A percentile compares a stretch with the other conserved stretches of the same genome.
phyloP scores from a whole-genome alignment of 371 early-diverging fungal species.

The Mucor plumbeus region DNA sequence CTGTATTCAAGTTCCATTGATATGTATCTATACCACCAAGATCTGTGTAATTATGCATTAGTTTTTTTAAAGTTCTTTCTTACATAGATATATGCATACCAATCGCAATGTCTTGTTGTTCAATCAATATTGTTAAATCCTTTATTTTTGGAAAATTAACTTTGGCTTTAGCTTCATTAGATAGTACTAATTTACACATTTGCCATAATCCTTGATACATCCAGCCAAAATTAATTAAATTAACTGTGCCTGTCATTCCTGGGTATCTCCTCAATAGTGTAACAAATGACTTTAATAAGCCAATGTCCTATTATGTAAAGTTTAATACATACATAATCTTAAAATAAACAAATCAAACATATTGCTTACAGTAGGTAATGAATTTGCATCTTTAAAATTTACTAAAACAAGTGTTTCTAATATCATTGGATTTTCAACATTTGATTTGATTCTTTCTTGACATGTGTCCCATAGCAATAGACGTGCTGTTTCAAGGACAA shows the following conservation, averaged over 20 bases:
- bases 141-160: conserved; percentile 41
- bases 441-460: conserved; percentile 21
- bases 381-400: conserved; percentile 45
- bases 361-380: conserved; percentile 38
- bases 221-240: conserved; percentile 53
- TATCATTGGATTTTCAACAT: conserved; percentile 26
- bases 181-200: conserved; percentile 49
- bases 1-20: conserved; percentile 29
- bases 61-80: background rate
- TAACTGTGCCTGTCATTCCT: conserved; percentile 41
- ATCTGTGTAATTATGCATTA: conserved; percentile 14
- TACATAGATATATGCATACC: conserved; percentile 23
- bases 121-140: conserved; percentile 32
- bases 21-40: conserved; percentile 33
- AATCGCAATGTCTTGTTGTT: conserved; percentile 31
- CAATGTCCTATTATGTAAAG: conserved; percentile 34
- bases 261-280: conserved; percentile 47
- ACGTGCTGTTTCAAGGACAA: conserved; percentile 47
- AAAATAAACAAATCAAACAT: background rate
- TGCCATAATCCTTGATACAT: conserved; percentile 58
- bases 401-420: conserved; percentile 42
- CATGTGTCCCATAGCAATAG: conserved; percentile 32
- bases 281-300: conserved; percentile 36
- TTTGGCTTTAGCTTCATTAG: conserved; percentile 49
- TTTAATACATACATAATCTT: background rate